Evolutionary conservation across 345 rosid genomes (phyloP), one percentile per base, ranked within the genome.

Genomic region (Viola odorata): DNA sequence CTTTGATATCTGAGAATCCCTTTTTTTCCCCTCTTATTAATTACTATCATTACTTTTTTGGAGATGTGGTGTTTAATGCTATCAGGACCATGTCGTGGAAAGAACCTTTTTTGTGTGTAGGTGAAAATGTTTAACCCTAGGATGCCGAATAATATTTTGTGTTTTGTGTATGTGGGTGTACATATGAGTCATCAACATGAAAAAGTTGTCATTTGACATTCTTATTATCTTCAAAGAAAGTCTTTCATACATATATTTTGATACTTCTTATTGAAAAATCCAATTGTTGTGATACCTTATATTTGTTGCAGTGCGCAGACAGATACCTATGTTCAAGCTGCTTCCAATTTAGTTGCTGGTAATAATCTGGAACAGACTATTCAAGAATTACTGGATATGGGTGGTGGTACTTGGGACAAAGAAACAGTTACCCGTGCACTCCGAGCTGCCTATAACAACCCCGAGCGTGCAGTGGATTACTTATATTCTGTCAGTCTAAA

Each of bases 401-500:
- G 97, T 14, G 99, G 96, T 47, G 99, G 99, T 50, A 84, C 62
- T 50, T 94, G 99, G 99, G 97, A 86, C 77, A 86, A 85, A 84
- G 97, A 94, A 68, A 88, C 89, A 32, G 97, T 94, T 68, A 72
- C 77, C 47, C 87, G 95, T 52, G 99, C 99, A 53, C 96, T 94
- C 77, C 90, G 88, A 72, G 97, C 99, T 37, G 97, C 99, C 57
- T 88, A 91, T 74, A 94, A 91, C 75, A 94, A 94, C 63, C 99
- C 99, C 23, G 99, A 91, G 81, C 77, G 99, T 64, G 99, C 99
- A n/a, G 96, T 94, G 68, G 99, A 94, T 77, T 94, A 94, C 75
- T 70, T 94, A 16, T 94, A 90, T 70, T 81, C 96, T 56, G 99
- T 94, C 85, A 57, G 84, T 57, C 57, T 37, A 44, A 58, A 45